Percentiles rank a stretch among this genome's conserved stretches.
Conservation (phyloP, 1,284 basidiomycete genomes). For the Sporisorium graminicola region DNA sequence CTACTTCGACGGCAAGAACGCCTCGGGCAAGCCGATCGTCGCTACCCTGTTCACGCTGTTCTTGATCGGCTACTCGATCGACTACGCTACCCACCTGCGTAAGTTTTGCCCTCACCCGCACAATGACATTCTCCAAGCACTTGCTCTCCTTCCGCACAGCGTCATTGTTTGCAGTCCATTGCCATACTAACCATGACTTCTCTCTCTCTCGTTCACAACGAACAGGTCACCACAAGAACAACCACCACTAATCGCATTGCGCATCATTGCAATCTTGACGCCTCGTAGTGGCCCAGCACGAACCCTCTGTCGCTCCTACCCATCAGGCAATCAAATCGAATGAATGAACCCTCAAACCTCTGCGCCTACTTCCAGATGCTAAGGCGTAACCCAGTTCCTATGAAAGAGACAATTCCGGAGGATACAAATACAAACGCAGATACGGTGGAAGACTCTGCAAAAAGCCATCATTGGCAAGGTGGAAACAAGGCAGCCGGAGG, state of each 20-base stretch:
- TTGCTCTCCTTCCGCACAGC: no score
- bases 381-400: neutral
- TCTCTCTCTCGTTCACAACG: neutral
- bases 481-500: neutral
- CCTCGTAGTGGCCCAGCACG: neutral
- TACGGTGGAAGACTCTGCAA: neutral
- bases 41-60: conserved; percentile 81
- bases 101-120: conserved; percentile 12
- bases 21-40: conserved; percentile 80
- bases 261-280: neutral
- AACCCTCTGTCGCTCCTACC: neutral
- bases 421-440: conserved; percentile 7
- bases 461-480: neutral
- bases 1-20: conserved; percentile 87
- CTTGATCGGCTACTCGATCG: conserved; percentile 77
- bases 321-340: neutral
- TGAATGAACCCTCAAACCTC: neutral
- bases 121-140: neutral
- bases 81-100: conserved; percentile 63
- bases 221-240: conserved; percentile 60
- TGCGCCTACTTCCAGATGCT: neutral
- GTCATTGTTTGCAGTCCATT: no score
- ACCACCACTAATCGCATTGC: conserved; percentile 50
- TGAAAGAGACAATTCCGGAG: neutral
- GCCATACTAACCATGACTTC: conserved; percentile 9